phyloP scores from a whole-genome alignment of 108 stramenopile genomes.

The Fragilaria crotonensis region DNA sequence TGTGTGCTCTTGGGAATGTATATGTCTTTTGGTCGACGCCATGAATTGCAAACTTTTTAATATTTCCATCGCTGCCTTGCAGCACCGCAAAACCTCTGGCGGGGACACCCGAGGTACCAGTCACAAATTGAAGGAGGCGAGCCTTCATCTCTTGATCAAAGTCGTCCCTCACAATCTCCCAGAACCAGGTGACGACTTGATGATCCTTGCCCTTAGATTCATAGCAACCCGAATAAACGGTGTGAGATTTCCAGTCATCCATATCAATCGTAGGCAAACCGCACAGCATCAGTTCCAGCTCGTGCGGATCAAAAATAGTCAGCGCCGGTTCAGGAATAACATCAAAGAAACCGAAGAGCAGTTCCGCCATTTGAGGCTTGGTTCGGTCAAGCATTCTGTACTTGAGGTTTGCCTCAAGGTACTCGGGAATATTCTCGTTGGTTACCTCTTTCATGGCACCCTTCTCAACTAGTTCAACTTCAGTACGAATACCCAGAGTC shows the following conservation, averaged over 20 bases:
- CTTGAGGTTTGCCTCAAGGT: conserved; percentile 82
- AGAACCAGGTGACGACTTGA: conserved; percentile 87
- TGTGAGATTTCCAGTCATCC: conserved; percentile 87
- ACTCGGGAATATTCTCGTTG: conserved; percentile 89
- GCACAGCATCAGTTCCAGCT: conserved; percentile 95
- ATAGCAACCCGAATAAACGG: conserved; percentile 78
- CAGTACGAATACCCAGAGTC: conserved; percentile 62
- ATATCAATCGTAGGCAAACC: conserved; percentile 93
- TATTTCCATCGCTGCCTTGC: conserved; percentile 92
- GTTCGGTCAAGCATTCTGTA: conserved; percentile 85
- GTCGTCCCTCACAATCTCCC: conserved; percentile 84
- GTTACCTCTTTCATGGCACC: conserved; percentile 87
- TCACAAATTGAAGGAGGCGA: conserved; percentile 93
- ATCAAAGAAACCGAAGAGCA: conserved; percentile 94
- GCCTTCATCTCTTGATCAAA: conserved; percentile 92
- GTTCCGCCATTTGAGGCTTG: conserved; percentile 78
- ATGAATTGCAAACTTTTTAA: conserved; percentile 93
- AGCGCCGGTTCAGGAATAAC: conserved; percentile 91
- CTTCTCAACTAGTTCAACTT: conserved; percentile 82
- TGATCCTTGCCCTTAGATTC: conserved; percentile 42
- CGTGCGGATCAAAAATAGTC: conserved; percentile 93
- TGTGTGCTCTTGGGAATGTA: conserved; percentile 90
- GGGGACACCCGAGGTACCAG: conserved; percentile 92
- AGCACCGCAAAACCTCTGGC: conserved; percentile 89
- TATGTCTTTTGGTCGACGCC: conserved; percentile 49